Conservation (phyloP, 2,329 filamentous ascomycete genomes). For the Macrophomina pseudophaseolina region DNA sequence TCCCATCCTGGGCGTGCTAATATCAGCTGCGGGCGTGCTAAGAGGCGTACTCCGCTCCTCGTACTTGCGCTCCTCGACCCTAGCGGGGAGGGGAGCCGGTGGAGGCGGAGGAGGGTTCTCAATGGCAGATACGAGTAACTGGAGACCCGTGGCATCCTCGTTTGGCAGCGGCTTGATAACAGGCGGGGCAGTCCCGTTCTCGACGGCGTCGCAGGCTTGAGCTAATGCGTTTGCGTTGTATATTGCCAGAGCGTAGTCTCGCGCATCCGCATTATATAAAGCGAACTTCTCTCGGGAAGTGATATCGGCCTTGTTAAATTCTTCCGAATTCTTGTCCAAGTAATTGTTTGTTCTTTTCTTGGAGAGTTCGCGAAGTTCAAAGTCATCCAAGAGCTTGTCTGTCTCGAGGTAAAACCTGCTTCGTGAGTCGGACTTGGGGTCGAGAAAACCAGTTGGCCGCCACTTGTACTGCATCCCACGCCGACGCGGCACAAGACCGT, state of each 20-base stretch:
- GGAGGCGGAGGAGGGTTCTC: slow-evolving; percentile 28
- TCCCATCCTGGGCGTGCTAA: slow-evolving; percentile 1
- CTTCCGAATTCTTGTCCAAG: slow-evolving; percentile 36
- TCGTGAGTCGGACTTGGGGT: slow-evolving; percentile 45
- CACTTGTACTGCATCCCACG: slow-evolving; percentile 31
- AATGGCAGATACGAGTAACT: slow-evolving; percentile 43
- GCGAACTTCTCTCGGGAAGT: slow-evolving; percentile 42
- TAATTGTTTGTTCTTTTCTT: slow-evolving; percentile 34
- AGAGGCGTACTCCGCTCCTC: slow-evolving; percentile 11
- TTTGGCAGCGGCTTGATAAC: slow-evolving; percentile 42
- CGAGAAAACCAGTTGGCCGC: slow-evolving; percentile 37
- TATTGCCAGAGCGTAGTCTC: slow-evolving; percentile 47
- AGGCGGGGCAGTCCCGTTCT: slow-evolving; percentile 34
- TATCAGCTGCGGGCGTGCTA: slow-evolving; percentile 9
- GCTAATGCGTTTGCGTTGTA: slow-evolving; percentile 43
- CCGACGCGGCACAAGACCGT: slow-evolving; percentile 42
- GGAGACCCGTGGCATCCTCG: slow-evolving; percentile 48
- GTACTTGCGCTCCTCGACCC: slow-evolving; percentile 9
- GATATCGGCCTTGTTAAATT: slow-evolving; percentile 36
- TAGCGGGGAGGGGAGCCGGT: background rate
- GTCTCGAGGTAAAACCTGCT: slow-evolving; percentile 48
- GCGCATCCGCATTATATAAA: slow-evolving; percentile 46
- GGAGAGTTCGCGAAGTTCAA: slow-evolving; percentile 32
- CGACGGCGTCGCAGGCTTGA: slow-evolving; percentile 42
- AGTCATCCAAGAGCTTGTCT: slow-evolving; percentile 42